A percentile compares a stretch with the other conserved stretches of the same genome.
These are phyloP conservation scores for Medicago ruthenica DNA, from an alignment of 306 rosid species.

Conservation along the genomic window DNA sequence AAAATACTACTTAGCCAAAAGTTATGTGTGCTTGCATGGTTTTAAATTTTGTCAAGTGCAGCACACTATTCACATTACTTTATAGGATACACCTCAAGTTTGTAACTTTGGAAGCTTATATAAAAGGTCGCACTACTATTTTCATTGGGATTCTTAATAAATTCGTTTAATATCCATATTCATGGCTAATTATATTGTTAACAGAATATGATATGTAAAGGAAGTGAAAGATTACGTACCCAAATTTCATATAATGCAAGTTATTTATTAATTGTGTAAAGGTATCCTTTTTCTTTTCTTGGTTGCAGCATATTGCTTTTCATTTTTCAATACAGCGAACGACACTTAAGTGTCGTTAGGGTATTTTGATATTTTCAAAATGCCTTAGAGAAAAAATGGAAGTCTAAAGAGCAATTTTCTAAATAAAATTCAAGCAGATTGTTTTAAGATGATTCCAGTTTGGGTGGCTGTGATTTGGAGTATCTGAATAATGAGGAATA, in stretches of 20 bases:
- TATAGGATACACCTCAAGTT: neutral
- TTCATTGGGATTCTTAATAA: conserved; percentile 26
- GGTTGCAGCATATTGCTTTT: no score
- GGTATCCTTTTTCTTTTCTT: no score
- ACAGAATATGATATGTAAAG: conserved; percentile 17
- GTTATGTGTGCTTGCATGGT: neutral
- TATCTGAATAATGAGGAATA: no score
- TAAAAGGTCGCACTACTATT: conserved; percentile 26
- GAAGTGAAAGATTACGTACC: conserved; percentile 40
- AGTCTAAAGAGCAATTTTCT: no score
- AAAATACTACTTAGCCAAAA: conserved; percentile 29
- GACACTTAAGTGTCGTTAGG: no score
- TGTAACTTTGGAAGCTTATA: conserved; percentile 18
- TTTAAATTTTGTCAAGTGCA: conserved; percentile 27
- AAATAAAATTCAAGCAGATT: no score
- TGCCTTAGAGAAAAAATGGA: no score
- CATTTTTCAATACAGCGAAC: no score
- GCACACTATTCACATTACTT: conserved; percentile 40
- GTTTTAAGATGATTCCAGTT: no score
- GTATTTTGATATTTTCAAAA: no score
- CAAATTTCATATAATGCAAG: conserved; percentile 34
- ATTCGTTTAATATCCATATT: conserved; percentile 12
- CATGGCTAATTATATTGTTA: conserved; percentile 17
- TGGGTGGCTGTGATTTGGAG: no score
- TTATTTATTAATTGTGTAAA: no score